phyloP scores from a whole-genome alignment of 129 eudicot genomes.

The Apium graveolens region DNA sequence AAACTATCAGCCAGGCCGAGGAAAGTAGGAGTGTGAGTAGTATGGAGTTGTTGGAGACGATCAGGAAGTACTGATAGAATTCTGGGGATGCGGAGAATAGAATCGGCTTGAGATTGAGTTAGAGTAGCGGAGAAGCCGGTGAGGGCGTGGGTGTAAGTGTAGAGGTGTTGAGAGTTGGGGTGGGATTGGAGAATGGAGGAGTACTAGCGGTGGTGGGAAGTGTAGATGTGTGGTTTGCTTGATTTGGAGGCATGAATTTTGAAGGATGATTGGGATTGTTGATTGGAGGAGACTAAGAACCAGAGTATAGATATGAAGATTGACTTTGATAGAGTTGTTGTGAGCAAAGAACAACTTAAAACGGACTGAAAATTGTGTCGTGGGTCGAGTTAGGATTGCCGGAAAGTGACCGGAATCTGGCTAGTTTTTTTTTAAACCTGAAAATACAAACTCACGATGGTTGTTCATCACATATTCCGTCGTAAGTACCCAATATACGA shows the following conservation, averaged over 20 bases:
- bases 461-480: too few relatives aligned
- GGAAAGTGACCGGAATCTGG: too few relatives aligned
- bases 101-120: slow-evolving; percentile 46
- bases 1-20: slow-evolving; percentile 50
- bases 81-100: slow-evolving; percentile 44
- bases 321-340: too few relatives aligned
- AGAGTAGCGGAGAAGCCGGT: slow-evolving; percentile 74
- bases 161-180: slow-evolving; percentile 46
- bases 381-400: too few relatives aligned
- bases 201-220: slow-evolving; percentile 65
- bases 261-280: slow-evolving; percentile 32
- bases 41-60: slow-evolving; percentile 54
- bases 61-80: slow-evolving; percentile 70
- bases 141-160: slow-evolving; percentile 60
- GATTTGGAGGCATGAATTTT: slow-evolving; percentile 70
- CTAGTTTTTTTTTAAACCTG: too few relatives aligned
- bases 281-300: not conserved
- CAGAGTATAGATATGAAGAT: slow-evolving; percentile 12
- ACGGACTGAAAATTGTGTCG: too few relatives aligned
- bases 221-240: slow-evolving; percentile 39
- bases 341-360: too few relatives aligned
- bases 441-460: too few relatives aligned
- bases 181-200: slow-evolving; percentile 50
- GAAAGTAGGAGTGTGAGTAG: slow-evolving; percentile 80
- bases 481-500: too few relatives aligned